phyloP scores from a whole-genome alignment of 129 eudicot species.

The Flaveria ramosissima region DNA sequence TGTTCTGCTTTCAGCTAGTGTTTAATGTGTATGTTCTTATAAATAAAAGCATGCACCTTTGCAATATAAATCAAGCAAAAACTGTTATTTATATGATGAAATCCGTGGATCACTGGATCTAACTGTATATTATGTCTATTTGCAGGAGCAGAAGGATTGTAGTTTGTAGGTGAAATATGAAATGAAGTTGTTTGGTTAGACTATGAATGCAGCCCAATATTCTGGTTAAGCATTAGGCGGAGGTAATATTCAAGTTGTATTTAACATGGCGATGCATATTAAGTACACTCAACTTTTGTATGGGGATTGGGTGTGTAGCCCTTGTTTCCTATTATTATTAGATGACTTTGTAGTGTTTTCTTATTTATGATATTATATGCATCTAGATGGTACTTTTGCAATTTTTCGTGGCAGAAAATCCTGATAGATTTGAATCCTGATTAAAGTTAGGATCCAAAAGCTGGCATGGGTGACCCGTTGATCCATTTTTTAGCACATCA shows the following conservation, averaged over 20 bases:
- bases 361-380: constrained; percentile 7
- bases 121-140: constrained; percentile 10
- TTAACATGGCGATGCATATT: constrained; percentile 24
- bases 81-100: not conserved
- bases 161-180: constrained; percentile 36
- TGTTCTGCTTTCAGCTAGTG: not conserved
- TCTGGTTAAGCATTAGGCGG: constrained; percentile 28
- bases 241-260: constrained; percentile 9
- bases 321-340: constrained; percentile 18
- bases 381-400: constrained; percentile 14
- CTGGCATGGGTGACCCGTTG: not conserved
- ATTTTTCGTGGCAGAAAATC: not conserved
- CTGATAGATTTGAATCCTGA: not conserved
- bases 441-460: not conserved
- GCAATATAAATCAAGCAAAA: not conserved
- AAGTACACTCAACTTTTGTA: constrained; percentile 27
- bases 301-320: constrained; percentile 32
- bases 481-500: not conserved
- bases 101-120: not conserved
- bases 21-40: not conserved
- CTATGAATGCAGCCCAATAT: not conserved
- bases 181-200: constrained; percentile 11
- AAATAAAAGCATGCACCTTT: not conserved
- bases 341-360: constrained; percentile 22
- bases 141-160: constrained; percentile 32